These are phyloP conservation scores for Circinella umbellata DNA, from an alignment of 371 early-diverging fungal species.

Conservation along the genomic window DNA sequence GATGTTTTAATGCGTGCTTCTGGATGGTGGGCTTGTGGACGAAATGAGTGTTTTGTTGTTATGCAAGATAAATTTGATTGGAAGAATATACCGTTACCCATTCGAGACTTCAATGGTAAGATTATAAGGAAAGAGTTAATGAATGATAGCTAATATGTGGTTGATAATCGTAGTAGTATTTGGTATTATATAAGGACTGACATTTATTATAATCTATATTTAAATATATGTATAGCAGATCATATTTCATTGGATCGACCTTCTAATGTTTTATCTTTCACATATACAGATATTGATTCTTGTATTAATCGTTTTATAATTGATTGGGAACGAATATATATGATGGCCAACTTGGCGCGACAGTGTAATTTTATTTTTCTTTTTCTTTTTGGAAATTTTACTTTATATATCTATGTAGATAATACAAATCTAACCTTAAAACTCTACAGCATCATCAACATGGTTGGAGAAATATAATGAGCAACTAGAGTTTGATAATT, in stretches of 20 bases:
- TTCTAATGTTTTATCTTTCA: slow-evolving; percentile 46
- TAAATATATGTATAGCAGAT: slow-evolving; percentile 23
- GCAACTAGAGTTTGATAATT: slow-evolving; percentile 37
- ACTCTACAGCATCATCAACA: slow-evolving; percentile 32
- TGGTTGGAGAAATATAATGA: slow-evolving; percentile 48
- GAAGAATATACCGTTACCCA: slow-evolving; percentile 28
- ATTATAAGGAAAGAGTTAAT: background rate
- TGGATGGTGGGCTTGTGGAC: slow-evolving; percentile 54
- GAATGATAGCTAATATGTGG: no score
- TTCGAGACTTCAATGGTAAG: slow-evolving; percentile 34
- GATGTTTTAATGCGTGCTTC: slow-evolving; percentile 48
- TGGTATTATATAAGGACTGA: background rate
- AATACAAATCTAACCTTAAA: background rate
- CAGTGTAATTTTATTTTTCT: slow-evolving; percentile 31
- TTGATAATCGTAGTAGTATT: no score
- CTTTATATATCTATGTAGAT: background rate
- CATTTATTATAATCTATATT: background rate
- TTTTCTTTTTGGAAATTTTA: background rate
- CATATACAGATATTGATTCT: slow-evolving; percentile 47
- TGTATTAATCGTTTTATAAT: slow-evolving; percentile 45
- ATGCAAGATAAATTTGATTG: slow-evolving; percentile 47
- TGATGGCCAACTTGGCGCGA: slow-evolving; percentile 53
- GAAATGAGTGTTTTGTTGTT: slow-evolving; percentile 52
- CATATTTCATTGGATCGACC: slow-evolving; percentile 48
- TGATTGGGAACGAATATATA: slow-evolving; percentile 54